Evolutionary conservation across 495 filamentous ascomycete species (phyloP).

Genomic region (Neurospora tetraspora): DNA sequence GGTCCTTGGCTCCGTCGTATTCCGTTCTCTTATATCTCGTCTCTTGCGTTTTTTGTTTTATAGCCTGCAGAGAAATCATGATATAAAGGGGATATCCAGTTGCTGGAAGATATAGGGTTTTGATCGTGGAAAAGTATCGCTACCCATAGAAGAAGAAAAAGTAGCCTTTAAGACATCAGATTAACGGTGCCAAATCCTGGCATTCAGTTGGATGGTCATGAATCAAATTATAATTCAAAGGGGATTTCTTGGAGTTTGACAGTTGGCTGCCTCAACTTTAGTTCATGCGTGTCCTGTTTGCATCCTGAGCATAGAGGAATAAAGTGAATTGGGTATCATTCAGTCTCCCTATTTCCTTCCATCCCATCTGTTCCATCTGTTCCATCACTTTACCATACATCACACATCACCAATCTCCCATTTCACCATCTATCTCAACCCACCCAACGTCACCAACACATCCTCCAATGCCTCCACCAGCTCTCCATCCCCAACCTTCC

Average conservation of each 20-base stretch:
- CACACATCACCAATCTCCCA: background rate
- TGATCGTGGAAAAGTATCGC: background rate
- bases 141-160: background rate
- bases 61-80: background rate
- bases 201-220: background rate
- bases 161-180: background rate
- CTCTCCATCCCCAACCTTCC: constrained; percentile 3
- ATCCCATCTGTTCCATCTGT: background rate
- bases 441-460: constrained; percentile 13
- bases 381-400: background rate
- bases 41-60: background rate
- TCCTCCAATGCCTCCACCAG: constrained; percentile 15
- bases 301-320: background rate
- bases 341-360: background rate
- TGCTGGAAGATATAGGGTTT: background rate
- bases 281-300: no score
- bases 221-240: background rate
- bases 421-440: constrained; percentile 5
- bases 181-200: background rate
- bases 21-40: background rate
- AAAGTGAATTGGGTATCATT: background rate
- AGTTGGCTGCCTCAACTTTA: no score
- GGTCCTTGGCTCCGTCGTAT: background rate
- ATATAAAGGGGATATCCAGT: background rate
- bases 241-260: background rate